Percentiles rank a stretch among this genome's conserved stretches.
These are phyloP conservation scores for Claviceps sorghi DNA, from an alignment of 2,329 filamentous ascomycete genomes.

Conservation along the genomic window DNA sequence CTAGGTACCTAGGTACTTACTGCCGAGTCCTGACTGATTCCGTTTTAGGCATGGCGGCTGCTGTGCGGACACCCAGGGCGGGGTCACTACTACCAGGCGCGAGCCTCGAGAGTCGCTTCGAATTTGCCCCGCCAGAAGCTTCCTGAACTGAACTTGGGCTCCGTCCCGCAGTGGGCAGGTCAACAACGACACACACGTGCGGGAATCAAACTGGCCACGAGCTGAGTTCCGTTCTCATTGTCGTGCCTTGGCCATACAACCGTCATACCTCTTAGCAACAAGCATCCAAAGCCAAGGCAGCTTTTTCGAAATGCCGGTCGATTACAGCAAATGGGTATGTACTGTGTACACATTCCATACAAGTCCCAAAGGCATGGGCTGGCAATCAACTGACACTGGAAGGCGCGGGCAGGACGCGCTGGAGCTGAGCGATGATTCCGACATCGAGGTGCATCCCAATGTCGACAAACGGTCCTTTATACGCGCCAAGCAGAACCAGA, in stretches of 20 bases:
- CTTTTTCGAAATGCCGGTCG: constrained; percentile 33
- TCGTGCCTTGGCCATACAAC: background rate
- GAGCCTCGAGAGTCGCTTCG: background rate
- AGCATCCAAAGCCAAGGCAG: background rate
- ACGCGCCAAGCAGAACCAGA: constrained; percentile 92
- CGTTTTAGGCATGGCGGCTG: too few species aligned
- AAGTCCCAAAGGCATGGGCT: background rate
- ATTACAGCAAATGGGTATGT: constrained; percentile 56
- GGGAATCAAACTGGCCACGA: background rate
- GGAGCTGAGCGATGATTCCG: constrained; percentile 95
- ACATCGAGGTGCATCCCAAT: constrained; percentile 96
- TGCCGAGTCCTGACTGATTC: too few species aligned
- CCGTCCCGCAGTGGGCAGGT: background rate
- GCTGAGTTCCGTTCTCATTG: background rate
- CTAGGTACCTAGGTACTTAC: too few species aligned
- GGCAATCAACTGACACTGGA: background rate
- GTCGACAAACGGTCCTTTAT: constrained; percentile 98
- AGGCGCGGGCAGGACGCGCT: constrained; percentile 53
- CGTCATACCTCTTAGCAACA: background rate
- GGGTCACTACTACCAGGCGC: too few species aligned
- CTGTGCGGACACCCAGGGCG: too few species aligned
- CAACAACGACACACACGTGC: background rate
- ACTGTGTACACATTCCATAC: too few species aligned
- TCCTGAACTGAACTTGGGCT: background rate
- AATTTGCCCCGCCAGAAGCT: background rate